Evolutionary conservation across 768 basidiomycete genomes (phyloP), one percentile per base, ranked within the genome.

Genomic region (Mrakia hoshinonis): DNA sequence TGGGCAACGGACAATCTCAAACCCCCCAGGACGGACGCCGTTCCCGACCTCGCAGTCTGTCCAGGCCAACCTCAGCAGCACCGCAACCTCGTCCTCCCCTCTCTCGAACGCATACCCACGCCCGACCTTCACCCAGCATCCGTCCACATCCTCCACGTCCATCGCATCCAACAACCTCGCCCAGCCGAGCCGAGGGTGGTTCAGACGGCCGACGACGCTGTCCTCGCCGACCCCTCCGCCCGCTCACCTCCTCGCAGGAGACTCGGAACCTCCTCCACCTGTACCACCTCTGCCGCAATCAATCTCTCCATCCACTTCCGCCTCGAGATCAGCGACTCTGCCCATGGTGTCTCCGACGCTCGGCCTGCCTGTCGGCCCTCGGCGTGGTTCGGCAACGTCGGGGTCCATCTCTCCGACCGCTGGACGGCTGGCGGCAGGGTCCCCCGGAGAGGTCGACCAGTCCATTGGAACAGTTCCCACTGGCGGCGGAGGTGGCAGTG

Each of bases 41-140:
- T 61, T 61, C 58, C 58, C 58, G 31, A 36, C 34, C 34, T 61
- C 58, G 58, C 58, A 61, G 18, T 61, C 58, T 31, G 58, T 61
- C 31, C 58, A 61, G n/a, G 34, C 58, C 34, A 36, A 36, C 22
- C 58, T 61, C 20, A 36, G 58, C 18, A 38, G 18, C 58, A 7
- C 13, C 15, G 31, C 43, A 6, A 6, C 34, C 18, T 54, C n/a
- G 20, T 4, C 58, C 31, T 61, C 58, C 22, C 58, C 58, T 38
- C 58, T 61, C 58, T 61, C 58, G 22, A 31, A 29, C 3, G 31
- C 58, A 36, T 61, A 61, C 34, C 58, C 58, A 20, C 58, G 58
- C n/a, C 58, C 58, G 36, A 34, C 31, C 58, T 61, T 61, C 58
- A 61, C 58, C 3, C 58, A 61, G 36, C 58, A 61, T 31, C 58